Evolutionary conservation across 768 basidiomycete genomes (phyloP), one percentile per base, ranked within the genome.

Genomic region (Phylloporus arenicola): DNA sequence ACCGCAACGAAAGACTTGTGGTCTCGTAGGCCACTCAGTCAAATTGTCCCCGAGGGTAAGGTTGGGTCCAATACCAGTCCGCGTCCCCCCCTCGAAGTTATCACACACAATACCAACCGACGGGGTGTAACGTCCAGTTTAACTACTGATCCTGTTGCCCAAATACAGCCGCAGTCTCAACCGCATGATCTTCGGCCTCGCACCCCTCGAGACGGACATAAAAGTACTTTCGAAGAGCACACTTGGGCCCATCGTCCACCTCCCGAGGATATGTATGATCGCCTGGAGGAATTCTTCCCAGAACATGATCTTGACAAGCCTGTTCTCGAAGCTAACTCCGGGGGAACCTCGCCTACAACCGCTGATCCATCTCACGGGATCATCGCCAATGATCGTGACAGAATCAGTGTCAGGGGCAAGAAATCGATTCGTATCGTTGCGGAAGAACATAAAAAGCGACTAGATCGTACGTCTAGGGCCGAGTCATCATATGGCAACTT

Each of bases 271-370:
- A 87, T 99, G 39, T 92, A 92, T 64, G 88, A 97, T 38, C 83
- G 88, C 49, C 77, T 99, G 8, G 91, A 97, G 58, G 84, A 87
- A 53, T 97, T 91, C 74, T 99, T 99, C 77, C 94, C 95, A 1
- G 85, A 88, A 56, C 90, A 96, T 63, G 93, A 97, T 62, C 81
- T 98, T 43, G 96, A 98, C 68, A 88, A 92, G 63, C 93, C 94
- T 2, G 86, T 98, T 56, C 88, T 97, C 47, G 95, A 98, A 58
- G 83, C 86, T 29, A 78, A 76, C 35, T 87, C 84, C 4, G 86
- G 89, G 10, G 86, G 86, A 37, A 83, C 85, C 4, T 89, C 88
- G 3, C 88, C 91, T 1, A 87, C 84, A 2, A 66, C 78, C 20
- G 72, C 72, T 9, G 88, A 89, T 22, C 57, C 63, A 27, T 72